These are phyloP conservation scores for Cantharellus cinnabarinus DNA, from an alignment of 768 basidiomycete species.

Conservation along the genomic window DNA sequence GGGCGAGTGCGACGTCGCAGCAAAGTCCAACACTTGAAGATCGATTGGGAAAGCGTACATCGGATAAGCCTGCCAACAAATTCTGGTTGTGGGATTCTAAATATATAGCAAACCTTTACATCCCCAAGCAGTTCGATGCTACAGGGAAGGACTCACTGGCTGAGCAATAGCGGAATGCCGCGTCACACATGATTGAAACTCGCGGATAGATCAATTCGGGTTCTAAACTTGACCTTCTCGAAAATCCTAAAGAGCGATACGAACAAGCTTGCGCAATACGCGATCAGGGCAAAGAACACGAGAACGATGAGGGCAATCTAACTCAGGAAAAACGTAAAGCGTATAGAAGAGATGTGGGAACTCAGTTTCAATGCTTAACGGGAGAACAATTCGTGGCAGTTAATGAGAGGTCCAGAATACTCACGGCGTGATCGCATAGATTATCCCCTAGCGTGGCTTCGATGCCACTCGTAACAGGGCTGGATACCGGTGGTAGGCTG, in stretches of 20 bases:
- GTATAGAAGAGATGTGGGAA: slow-evolving; percentile 15
- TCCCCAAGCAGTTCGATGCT: no score
- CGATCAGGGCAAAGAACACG: slow-evolving; percentile 53
- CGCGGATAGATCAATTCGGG: not conserved
- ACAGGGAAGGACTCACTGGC: no score
- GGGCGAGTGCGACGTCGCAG: no score
- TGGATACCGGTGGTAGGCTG: slow-evolving; percentile 28
- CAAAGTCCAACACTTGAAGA: no score
- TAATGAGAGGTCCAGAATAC: slow-evolving; percentile 1
- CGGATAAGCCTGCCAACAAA: no score
- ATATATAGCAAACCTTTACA: no score
- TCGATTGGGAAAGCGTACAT: no score
- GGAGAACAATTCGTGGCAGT: slow-evolving; percentile 4
- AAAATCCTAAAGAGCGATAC: slow-evolving; percentile 66
- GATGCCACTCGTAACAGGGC: slow-evolving; percentile 23
- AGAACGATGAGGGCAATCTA: slow-evolving; percentile 63
- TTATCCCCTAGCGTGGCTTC: slow-evolving; percentile 24
- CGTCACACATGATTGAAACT: no score
- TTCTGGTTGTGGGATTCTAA: no score
- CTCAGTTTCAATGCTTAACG: not conserved
- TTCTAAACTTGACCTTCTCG: slow-evolving; percentile 59
- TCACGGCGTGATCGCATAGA: slow-evolving; percentile 7
- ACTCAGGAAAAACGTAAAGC: slow-evolving; percentile 17
- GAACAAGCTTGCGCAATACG: slow-evolving; percentile 68
- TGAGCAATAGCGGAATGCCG: no score